Evolutionary conservation across 2,329 filamentous ascomycete species (phyloP).

Genomic region (Aspergillus vadensis): DNA sequence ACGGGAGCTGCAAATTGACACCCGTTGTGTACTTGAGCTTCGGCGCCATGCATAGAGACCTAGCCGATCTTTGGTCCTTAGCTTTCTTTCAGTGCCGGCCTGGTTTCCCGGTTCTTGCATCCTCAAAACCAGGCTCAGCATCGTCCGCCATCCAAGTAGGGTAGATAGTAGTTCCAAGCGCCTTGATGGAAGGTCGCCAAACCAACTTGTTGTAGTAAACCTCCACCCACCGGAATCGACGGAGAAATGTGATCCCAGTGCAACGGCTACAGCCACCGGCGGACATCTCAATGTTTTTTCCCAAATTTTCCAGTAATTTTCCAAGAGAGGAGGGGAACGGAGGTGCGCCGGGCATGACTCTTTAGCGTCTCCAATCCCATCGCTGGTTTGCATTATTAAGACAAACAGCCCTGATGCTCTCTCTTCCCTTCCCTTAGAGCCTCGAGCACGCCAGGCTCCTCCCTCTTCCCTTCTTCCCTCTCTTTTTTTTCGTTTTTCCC

Average conservation of each 20-base stretch:
- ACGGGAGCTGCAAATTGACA: background rate
- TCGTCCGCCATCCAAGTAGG: background rate
- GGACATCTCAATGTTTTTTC: background rate
- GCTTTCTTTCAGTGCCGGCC: background rate
- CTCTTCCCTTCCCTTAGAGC: background rate
- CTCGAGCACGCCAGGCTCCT: background rate
- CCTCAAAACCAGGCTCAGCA: background rate
- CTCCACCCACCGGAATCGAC: background rate
- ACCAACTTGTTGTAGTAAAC: background rate
- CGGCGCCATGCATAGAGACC: background rate
- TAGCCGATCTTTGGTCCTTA: background rate
- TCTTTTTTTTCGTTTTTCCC: background rate
- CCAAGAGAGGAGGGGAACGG: background rate
- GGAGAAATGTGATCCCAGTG: background rate
- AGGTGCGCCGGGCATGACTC: background rate
- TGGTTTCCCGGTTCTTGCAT: background rate
- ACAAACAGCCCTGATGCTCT: background rate
- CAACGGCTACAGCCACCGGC: too few relatives aligned
- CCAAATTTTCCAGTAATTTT: background rate
- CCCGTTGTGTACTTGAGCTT: background rate
- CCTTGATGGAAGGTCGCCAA: background rate
- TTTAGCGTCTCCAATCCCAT: conserved; percentile 6
- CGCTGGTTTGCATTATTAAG: conserved; percentile 5
- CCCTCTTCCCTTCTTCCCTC: background rate
- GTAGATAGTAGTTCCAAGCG: background rate